These are phyloP conservation scores for Fusarium sterilihyphosum DNA, from an alignment of 2,329 filamentous ascomycete genomes.

Conservation along the genomic window DNA sequence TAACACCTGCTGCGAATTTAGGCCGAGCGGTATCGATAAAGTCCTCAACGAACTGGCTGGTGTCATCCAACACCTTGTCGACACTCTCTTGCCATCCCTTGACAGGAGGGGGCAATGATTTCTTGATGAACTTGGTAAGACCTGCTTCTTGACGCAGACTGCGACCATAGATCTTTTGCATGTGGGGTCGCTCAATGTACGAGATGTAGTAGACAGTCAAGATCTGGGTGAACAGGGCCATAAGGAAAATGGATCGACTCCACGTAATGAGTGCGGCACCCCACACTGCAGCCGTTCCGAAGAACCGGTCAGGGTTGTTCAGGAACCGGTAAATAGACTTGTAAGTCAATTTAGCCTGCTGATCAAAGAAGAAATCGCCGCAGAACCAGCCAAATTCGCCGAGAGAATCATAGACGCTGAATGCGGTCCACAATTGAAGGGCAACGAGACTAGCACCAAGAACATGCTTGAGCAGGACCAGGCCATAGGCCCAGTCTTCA, in stretches of 20 bases:
- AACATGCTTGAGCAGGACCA: slow-evolving; percentile 86
- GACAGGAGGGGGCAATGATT: slow-evolving; percentile 84
- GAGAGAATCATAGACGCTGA: slow-evolving; percentile 93
- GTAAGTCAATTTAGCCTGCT: slow-evolving; percentile 88
- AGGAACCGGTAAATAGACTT: slow-evolving; percentile 97
- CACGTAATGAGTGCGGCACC: slow-evolving; percentile 93
- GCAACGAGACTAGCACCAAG: slow-evolving; percentile 82
- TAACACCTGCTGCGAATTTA: slow-evolving; percentile 86
- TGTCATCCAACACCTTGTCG: slow-evolving; percentile 87
- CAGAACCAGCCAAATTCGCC: slow-evolving; percentile 99
- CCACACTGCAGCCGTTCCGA: slow-evolving; percentile 95
- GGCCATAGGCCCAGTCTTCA: slow-evolving; percentile 85
- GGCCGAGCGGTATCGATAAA: slow-evolving; percentile 86
- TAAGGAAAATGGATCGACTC: slow-evolving; percentile 84
- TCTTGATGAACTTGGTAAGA: slow-evolving; percentile 88
- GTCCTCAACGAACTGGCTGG: slow-evolving; percentile 89
- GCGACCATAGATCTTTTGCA: slow-evolving; percentile 95
- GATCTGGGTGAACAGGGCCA: slow-evolving; percentile 86
- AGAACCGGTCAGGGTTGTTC: slow-evolving; percentile 95
- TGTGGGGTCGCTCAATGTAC: slow-evolving; percentile 93
- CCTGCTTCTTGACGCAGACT: slow-evolving; percentile 87
- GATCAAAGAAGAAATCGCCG: slow-evolving; percentile 97
- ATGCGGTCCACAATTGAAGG: slow-evolving; percentile 90
- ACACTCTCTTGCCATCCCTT: slow-evolving; percentile 86
- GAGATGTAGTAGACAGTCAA: slow-evolving; percentile 89